Evolutionary conservation across 1,284 basidiomycete species (phyloP), one percentile per base, ranked within the genome.

Genomic region (Ceratobasidium sp.): DNA sequence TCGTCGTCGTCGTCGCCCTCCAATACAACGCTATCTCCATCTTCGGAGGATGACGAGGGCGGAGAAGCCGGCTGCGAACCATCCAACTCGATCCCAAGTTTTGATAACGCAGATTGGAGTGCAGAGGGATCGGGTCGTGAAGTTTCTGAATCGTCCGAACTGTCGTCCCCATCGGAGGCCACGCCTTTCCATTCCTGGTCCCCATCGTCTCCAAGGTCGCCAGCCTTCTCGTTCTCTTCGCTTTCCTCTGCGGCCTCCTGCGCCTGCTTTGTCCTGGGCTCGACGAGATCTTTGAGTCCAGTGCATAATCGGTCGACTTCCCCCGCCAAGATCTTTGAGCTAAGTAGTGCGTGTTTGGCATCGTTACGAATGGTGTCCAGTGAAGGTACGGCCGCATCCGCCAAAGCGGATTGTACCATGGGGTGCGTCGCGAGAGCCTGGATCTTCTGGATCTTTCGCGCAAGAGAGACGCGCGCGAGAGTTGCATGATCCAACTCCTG

Each of bases 371-470:
- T 15, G 83, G 66, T 71, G 82, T 83, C 2, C 79, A 79, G 17
- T 82, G 81, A 62, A n/a, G 79, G 64, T 44, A 84, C n/a, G 88
- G 83, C 49, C 80, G 87, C 88, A 19, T 83, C 82, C 0, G 82
- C 81, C 29, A 92, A 79, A 7, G 87, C 87, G 2, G 82, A 80
- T 76, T 85, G 85, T 52, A 92, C 81, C 43, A 83, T 82, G 43
- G 85, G 82, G 79, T 90, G 85, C 3, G 83, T 82, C 19, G 85
- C 86, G 9, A 94, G 84, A 8, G 85, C 77, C 76, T 87, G 88
- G 82, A 95, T 91, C 83, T 96, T 96, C 64, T 89, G 88, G 44
- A 96, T 83, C 84, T 93, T 96, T 6, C 89, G 88, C 78, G 85
- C 85, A 46, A 96, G 85, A 22, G 93, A 91, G 11, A 89, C 88